Conservation (phyloP, 495 filamentous ascomycete species). For the Saxophila tyrrhenica region DNA sequence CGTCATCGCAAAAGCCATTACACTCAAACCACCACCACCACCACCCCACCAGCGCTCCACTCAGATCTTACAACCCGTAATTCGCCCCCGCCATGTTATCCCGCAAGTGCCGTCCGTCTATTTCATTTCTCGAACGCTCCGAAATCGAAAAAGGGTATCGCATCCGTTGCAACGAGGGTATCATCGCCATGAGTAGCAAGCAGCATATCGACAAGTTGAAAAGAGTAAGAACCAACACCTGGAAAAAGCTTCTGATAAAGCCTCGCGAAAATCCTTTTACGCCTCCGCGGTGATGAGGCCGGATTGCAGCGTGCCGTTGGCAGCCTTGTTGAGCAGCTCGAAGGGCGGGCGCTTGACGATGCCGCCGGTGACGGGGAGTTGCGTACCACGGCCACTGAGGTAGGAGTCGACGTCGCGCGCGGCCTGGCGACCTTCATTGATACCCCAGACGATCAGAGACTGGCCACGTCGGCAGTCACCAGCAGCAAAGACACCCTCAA, state of each 20-base stretch:
- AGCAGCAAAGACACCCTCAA: constrained; percentile 85
- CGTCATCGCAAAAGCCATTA: too few relatives aligned
- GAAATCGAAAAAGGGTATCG: constrained; percentile 19
- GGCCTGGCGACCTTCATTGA: constrained; percentile 93
- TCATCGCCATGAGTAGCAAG: neutral
- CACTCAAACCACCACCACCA: too few relatives aligned
- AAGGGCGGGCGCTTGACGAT: constrained; percentile 77
- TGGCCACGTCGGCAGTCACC: constrained; percentile 96
- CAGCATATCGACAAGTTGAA: neutral
- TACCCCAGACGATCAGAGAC: constrained; percentile 97
- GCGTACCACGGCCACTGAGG: constrained; percentile 64
- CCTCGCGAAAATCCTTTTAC: constrained; percentile 16
- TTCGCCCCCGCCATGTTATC: neutral
- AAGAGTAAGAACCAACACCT: neutral
- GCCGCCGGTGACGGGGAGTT: constrained; percentile 84
- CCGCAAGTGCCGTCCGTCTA: constrained; percentile 12
- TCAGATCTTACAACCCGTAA: neutral
- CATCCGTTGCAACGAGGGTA: constrained; percentile 16
- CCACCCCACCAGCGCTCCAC: too few relatives aligned
- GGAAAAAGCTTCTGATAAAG: neutral
- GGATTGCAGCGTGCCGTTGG: constrained; percentile 18
- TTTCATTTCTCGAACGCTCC: constrained; percentile 14
- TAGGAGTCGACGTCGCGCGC: constrained; percentile 90
- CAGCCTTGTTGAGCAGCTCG: constrained; percentile 33
- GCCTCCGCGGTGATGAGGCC: constrained; percentile 28